Evolutionary conservation across 2,329 filamentous ascomycete genomes (phyloP), one percentile per base, ranked within the genome.

Genomic region (Alternaria arbusti): DNA sequence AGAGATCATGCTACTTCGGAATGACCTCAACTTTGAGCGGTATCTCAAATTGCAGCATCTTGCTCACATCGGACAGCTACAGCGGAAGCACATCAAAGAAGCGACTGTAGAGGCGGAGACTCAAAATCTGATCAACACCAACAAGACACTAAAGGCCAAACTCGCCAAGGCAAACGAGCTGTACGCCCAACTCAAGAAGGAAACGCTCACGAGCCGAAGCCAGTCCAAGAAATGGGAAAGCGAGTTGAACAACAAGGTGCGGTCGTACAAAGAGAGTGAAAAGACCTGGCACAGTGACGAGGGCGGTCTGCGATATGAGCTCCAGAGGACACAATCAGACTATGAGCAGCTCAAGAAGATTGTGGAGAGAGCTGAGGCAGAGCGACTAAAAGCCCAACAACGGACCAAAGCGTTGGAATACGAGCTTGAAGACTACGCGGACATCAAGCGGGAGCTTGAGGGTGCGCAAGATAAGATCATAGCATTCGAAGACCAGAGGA

Each of bases 1-100:
- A 45, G 90, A 94, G 70, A 87, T 93, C n/a, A 86, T 93, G 57
- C 82, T 94, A 3, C 80, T 96, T 11, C 89, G 90, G 47, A 96
- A 94, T 65, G 92, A 96, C 70, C 83, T 96, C 46, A 92, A 91
- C 68, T 96, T 95, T 73, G 93, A 96, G 77, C 86, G 91, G 25
- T 95, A 93, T 78, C 86, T 95, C 72, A 95, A 94, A 75, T 88
- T 93, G 67, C 92, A 96, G 73, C 92, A 95, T 76, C 87, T 94
- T 68, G 87, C 90, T 2, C 91, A 95, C 63, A 94, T 96, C 74
- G 91, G 91, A 1, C 91, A 93, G 72, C 81, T 96, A 45, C 90
- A 92, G 69, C 86, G 91, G 13, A 89, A 89, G 65, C 90, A 93
- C 62, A 88, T 95, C 67, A 88, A 88, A 67, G 91, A 94, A 76